phyloP scores from a whole-genome alignment of 2,329 filamentous ascomycete genomes.

The Dactylonectria estremocensis region DNA sequence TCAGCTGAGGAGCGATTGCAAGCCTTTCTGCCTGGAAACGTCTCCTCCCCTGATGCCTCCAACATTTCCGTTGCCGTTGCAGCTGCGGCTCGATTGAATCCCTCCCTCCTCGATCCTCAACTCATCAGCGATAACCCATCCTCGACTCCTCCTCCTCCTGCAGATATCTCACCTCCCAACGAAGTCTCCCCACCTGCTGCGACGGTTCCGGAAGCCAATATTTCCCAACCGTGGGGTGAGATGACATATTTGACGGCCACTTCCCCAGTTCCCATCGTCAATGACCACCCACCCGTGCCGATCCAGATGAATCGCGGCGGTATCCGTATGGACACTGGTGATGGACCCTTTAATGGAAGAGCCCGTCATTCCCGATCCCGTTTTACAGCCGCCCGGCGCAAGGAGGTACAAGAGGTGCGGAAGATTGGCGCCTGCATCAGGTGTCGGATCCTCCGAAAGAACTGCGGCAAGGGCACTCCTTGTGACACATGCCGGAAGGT shows the following conservation, averaged over 20 bases:
- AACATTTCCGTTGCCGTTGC: constrained; percentile 71
- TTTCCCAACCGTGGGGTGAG: constrained; percentile 67
- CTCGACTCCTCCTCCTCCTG: constrained; percentile 50
- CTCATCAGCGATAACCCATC: constrained; percentile 54
- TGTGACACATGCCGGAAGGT: constrained; percentile 77
- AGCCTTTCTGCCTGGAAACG: constrained; percentile 58
- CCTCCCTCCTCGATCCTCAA: constrained; percentile 69
- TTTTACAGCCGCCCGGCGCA: constrained; percentile 71
- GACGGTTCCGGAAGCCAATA: constrained; percentile 42
- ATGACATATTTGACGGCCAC: constrained; percentile 64
- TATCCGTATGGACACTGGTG: constrained; percentile 67
- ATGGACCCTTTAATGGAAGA: constrained; percentile 61
- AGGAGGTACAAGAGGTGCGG: constrained; percentile 76
- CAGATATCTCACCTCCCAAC: constrained; percentile 41
- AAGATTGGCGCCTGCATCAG: constrained; percentile 77
- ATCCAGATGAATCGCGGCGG: constrained; percentile 61
- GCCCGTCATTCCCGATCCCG: constrained; percentile 69
- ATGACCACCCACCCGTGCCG: constrained; percentile 51
- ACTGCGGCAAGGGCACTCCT: constrained; percentile 74
- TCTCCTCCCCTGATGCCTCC: constrained; percentile 60
- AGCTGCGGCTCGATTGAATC: constrained; percentile 69
- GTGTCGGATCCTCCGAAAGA: constrained; percentile 77
- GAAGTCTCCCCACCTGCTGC: constrained; percentile 43
- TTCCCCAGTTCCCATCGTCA: constrained; percentile 51
- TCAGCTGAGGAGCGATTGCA: constrained; percentile 67